A percentile compares a stretch with the other conserved stretches of the same genome.
These are phyloP conservation scores for Bipolaris cookei DNA, from an alignment of 2,329 filamentous ascomycete genomes.

Conservation along the genomic window DNA sequence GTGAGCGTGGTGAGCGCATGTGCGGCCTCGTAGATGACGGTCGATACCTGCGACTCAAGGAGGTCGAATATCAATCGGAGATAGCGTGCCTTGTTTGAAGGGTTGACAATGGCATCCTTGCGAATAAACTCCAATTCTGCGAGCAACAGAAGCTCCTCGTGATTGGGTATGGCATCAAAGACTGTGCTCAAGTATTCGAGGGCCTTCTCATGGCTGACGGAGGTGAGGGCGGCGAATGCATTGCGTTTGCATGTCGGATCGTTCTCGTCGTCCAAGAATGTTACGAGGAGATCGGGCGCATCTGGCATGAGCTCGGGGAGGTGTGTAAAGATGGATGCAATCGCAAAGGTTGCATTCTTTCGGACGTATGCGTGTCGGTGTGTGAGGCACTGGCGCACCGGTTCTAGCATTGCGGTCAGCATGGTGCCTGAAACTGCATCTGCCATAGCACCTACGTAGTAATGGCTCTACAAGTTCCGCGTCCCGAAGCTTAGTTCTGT, in stretches of 20 bases:
- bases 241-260: conserved; percentile 98
- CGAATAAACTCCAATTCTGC: conserved; percentile 97
- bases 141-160: conserved; percentile 90
- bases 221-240: conserved; percentile 88
- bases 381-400: conserved; percentile 88
- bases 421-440: neutral
- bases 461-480: conserved; percentile 95
- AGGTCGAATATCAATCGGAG: conserved; percentile 95
- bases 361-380: conserved; percentile 97
- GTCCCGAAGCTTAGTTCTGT: conserved; percentile 84
- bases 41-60: conserved; percentile 88
- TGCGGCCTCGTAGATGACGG: conserved; percentile 96
- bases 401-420: conserved; percentile 56
- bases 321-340: conserved; percentile 90
- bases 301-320: conserved; percentile 92
- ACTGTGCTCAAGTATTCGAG: conserved; percentile 85
- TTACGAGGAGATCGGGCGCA: conserved; percentile 86
- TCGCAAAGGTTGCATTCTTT: conserved; percentile 96
- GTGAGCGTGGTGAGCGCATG: conserved; percentile 93
- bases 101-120: conserved; percentile 94
- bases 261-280: conserved; percentile 88
- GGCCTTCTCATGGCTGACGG: conserved; percentile 92
- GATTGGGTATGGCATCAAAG: conserved; percentile 92
- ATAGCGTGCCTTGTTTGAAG: conserved; percentile 94
- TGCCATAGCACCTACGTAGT: conserved; percentile 59